Base-by-base conservation (phyloP, 192 early-diverging fungal genomes). In the Coemansia sp. region DNA sequence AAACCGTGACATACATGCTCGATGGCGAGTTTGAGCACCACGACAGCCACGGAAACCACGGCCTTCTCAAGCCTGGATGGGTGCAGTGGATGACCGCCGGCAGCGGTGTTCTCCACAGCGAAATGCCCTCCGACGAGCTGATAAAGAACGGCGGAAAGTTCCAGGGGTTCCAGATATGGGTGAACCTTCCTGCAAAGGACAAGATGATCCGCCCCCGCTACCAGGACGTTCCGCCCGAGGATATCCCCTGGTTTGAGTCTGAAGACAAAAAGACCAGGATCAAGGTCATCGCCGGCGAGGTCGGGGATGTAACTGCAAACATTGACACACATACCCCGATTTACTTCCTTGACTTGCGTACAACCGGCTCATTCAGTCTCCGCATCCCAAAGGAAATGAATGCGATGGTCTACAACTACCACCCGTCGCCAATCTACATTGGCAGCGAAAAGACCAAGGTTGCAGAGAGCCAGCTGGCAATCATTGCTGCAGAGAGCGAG, bases 201-300 rank as follows among this genome's bases (percentile, higher is more conserved):
- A 94, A 94, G 77, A 84, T 86, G 75, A 83, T 75, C 42, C 81
- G 85, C 16, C 92, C 92, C 0, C 81, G 76, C 20, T 93, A 94
- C 61, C 88, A 91, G 73, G 93, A 91, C 41, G 84, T 91, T 20
- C 79, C 83, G 6, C 86, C 85, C 41, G 73, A 84, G 25, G 75
- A 89, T 20, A 89, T 96, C 20, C 88, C 90, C 40, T 76, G 86
- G 37, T 90, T 86, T 11, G 53, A 66, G 59, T 77, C 76, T 4
- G 48, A 63, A 11, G 79, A 85, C 76, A 68, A 65, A 17, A 67
- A 70, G 39, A 76, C 79, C 12, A 70, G 55, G 11, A 88, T 94
- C 79, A 93, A 92, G 65, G 92, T 98, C 55, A 94, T 95, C 71
- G 93, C 94, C 4, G 95, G 95, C n/a, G 83, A 89, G 59, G 86